Evolutionary conservation across 345 rosid genomes (phyloP).

Genomic region (Leavenworthia alabamica): DNA sequence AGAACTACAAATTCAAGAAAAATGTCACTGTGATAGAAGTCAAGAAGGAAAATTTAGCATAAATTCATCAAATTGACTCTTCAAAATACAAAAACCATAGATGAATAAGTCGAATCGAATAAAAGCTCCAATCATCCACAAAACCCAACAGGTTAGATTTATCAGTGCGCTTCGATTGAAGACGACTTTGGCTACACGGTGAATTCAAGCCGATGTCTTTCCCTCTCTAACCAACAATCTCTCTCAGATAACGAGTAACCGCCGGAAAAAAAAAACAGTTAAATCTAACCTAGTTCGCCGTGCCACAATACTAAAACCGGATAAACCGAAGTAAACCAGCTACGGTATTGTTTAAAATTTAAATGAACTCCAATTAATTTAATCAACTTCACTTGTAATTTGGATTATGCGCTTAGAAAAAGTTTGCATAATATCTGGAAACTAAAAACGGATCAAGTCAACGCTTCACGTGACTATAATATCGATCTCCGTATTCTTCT

Average conservation of each 20-base stretch:
- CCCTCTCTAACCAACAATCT: background rate
- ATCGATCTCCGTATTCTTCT: constrained; percentile 1
- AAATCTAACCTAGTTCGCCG: background rate
- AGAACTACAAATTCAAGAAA: constrained; percentile 4
- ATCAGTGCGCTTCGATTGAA: background rate
- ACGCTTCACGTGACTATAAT: constrained; percentile 21
- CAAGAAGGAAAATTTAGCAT: background rate
- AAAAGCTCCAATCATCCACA: constrained; percentile 1
- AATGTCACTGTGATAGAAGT: background rate
- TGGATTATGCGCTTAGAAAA: background rate
- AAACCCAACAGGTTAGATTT: background rate
- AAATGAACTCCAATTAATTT: background rate
- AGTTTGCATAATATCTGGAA: background rate
- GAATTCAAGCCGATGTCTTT: background rate
- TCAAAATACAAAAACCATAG: background rate
- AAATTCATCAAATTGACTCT: background rate
- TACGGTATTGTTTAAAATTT: background rate
- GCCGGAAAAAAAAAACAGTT: background rate
- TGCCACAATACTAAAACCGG: background rate
- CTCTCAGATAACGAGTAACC: background rate
- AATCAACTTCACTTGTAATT: background rate
- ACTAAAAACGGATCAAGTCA: constrained; percentile 10
- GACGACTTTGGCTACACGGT: no score
- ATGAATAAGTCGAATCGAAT: background rate
- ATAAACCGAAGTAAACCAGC: constrained; percentile 6